Conservation (phyloP, 1,284 basidiomycete species). For the Omphalotus olearius region DNA sequence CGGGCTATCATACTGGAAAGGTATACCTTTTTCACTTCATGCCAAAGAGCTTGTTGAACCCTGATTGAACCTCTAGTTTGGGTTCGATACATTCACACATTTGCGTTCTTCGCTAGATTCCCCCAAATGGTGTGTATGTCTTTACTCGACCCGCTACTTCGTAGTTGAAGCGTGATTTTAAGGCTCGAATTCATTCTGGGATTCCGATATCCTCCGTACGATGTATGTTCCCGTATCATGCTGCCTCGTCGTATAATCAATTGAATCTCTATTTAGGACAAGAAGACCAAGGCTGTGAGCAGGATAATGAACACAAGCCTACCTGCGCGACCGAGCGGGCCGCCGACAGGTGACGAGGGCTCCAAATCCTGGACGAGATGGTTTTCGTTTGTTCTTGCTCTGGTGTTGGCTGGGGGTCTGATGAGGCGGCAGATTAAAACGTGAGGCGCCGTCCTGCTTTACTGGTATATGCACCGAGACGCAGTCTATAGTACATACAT, state of each 20-base stretch:
- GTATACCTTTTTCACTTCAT: conserved; percentile 6
- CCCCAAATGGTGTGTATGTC: conserved; percentile 51
- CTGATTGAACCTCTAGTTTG: conserved; percentile 25
- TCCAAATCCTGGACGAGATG: conserved; percentile 13
- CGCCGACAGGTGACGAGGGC: conserved; percentile 20
- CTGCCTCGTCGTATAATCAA: neutral
- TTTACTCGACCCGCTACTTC: neutral
- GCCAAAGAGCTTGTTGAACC: no score
- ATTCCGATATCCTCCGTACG: conserved; percentile 65
- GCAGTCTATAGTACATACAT: no score
- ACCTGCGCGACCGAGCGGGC: conserved; percentile 38
- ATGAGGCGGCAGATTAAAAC: conserved; percentile 10
- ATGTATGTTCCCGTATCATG: conserved; percentile 29
- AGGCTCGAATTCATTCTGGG: conserved; percentile 56
- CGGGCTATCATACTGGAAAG: conserved; percentile 61
- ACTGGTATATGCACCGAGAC: no score
- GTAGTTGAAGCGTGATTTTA: neutral
- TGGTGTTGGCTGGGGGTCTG: conserved; percentile 10
- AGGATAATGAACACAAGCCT: conserved; percentile 23
- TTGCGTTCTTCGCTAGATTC: conserved; percentile 55
- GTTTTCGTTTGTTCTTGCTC: conserved; percentile 11
- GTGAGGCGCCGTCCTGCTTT: neutral
- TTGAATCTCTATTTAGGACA: conserved; percentile 10
- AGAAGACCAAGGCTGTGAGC: conserved; percentile 27
- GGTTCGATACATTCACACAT: conserved; percentile 71